A percentile compares a stretch with the other conserved stretches of the same genome.
These are phyloP conservation scores for Ambrosia artemisiifolia DNA, from an alignment of 129 eudicot genomes.

Conservation along the genomic window DNA sequence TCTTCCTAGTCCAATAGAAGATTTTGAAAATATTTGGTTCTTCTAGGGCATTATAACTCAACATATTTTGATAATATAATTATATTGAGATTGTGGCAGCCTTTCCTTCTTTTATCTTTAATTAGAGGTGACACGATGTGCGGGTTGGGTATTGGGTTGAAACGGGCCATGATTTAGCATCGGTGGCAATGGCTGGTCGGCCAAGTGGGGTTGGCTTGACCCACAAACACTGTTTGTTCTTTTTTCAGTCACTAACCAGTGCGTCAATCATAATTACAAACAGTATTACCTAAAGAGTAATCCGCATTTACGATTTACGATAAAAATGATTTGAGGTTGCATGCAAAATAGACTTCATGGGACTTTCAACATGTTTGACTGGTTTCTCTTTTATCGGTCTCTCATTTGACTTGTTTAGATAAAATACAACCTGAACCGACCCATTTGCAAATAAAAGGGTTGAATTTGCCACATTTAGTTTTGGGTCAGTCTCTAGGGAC, in stretches of 20 bases:
- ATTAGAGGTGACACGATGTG: background rate
- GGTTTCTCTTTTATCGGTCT: background rate
- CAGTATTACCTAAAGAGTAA: background rate
- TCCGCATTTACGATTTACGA: background rate
- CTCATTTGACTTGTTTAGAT: background rate
- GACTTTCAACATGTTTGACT: background rate
- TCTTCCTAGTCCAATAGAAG: constrained; percentile 5
- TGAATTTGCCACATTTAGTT: background rate
- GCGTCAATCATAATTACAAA: background rate
- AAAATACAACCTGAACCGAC: background rate
- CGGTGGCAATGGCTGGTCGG: background rate
- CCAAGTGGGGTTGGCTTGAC: background rate
- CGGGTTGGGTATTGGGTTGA: constrained; percentile 1
- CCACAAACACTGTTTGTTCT: background rate
- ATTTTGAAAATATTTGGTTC: constrained; percentile 1
- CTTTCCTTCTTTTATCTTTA: constrained; percentile 5
- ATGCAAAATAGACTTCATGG: background rate
- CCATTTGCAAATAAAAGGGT: background rate
- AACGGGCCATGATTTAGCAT: background rate
- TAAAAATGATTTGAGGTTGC: background rate
- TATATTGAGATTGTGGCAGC: background rate
- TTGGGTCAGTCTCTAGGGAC: background rate
- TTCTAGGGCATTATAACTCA: background rate
- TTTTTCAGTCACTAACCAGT: background rate
- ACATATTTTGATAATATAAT: background rate